Evolutionary conservation across 495 filamentous ascomycete species (phyloP).

Genomic region (Aspergillus ostianus): DNA sequence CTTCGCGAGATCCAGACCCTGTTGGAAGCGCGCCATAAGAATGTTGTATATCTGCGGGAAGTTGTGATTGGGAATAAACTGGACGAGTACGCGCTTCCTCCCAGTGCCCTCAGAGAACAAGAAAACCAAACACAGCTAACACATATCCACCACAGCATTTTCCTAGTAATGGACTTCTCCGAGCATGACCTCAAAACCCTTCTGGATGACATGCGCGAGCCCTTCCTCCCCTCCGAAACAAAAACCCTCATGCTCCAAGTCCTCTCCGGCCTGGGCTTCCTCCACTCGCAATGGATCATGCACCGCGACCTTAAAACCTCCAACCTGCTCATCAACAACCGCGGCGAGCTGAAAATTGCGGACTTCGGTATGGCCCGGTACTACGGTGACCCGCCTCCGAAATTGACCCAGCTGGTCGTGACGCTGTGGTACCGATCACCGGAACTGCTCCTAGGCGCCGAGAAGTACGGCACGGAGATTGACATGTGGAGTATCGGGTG

Average conservation of each 20-base stretch:
- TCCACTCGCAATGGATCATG: conserved; percentile 89
- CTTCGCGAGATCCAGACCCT: conserved; percentile 82
- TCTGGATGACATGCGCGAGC: conserved; percentile 89
- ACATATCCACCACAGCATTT: conserved; percentile 57
- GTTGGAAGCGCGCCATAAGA: conserved; percentile 61
- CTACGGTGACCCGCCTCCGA: conserved; percentile 75
- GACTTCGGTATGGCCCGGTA: conserved; percentile 98
- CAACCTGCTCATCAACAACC: conserved; percentile 93
- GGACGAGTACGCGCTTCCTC: conserved; percentile 60
- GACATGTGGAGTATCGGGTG: conserved; percentile 97
- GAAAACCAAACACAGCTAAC: neutral
- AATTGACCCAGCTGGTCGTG: conserved; percentile 90
- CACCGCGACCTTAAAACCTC: conserved; percentile 97
- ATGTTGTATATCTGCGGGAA: conserved; percentile 78
- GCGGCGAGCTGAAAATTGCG: conserved; percentile 90
- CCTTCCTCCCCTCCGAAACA: conserved; percentile 88
- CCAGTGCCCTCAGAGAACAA: neutral
- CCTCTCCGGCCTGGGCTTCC: conserved; percentile 74
- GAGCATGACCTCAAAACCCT: conserved; percentile 97
- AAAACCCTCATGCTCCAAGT: conserved; percentile 89
- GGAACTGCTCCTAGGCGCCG: conserved; percentile 82
- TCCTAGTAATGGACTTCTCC: conserved; percentile 95
- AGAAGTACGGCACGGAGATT: conserved; percentile 71
- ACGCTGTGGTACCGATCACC: conserved; percentile 97
- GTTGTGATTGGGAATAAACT: conserved; percentile 81